These are phyloP conservation scores for Aspergillus niger DNA, from an alignment of 2,329 filamentous ascomycete species.

Conservation along the genomic window DNA sequence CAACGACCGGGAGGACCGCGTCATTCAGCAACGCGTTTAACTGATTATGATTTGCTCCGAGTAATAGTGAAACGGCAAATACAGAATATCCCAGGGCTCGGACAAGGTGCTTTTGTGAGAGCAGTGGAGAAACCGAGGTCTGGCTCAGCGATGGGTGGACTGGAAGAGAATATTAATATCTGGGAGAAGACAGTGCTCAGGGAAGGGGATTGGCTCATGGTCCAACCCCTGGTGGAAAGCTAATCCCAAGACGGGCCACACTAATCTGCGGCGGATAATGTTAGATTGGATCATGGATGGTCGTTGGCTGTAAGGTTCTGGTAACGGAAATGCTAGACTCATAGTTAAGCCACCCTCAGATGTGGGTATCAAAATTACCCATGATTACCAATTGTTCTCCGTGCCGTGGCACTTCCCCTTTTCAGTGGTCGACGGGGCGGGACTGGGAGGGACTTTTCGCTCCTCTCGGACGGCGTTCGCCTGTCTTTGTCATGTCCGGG, in stretches of 20 bases:
- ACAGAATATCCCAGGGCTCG: conserved; percentile 1
- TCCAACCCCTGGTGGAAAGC: conserved; percentile 1
- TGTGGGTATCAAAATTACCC: background rate
- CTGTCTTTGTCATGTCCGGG: background rate
- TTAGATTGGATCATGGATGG: background rate
- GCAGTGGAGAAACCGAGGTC: background rate
- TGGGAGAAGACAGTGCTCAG: background rate
- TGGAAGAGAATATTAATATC: conserved; percentile 3
- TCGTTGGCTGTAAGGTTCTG: background rate
- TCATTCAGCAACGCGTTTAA: conserved; percentile 8
- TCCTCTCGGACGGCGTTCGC: conserved; percentile 1
- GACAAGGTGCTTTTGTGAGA: background rate
- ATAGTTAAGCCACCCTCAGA: background rate
- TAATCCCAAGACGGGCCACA: background rate
- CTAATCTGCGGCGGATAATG: background rate
- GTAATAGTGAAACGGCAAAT: conserved; percentile 2
- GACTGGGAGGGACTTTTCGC: background rate
- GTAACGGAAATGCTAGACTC: background rate
- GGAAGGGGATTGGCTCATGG: background rate
- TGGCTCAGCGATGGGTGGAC: background rate
- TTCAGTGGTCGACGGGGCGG: background rate
- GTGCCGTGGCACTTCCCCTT: conserved; percentile 3
- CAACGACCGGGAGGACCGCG: background rate
- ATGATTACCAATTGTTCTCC: background rate
- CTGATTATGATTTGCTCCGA: conserved; percentile 10